Base-by-base conservation (phyloP, 2,329 filamentous ascomycete genomes). In the Penicillium sp. region DNA sequence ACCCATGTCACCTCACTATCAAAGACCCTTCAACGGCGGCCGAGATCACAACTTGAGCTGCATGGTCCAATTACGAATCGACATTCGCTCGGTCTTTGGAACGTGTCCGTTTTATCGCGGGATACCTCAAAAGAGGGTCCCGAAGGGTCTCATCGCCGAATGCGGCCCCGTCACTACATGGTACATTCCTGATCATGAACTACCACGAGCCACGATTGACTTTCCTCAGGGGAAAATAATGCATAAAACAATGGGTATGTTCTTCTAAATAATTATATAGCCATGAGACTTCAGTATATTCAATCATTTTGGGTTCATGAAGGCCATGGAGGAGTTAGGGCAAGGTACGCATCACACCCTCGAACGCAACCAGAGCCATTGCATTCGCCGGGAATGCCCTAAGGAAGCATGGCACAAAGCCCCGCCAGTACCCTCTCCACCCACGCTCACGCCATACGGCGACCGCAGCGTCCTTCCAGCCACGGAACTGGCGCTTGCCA, bases 371-470 rank as follows among this genome's bases (percentile, higher is more conserved):
- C 71, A 97, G 77, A 2, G 94, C 93, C 85, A 94, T 89, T 0
- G 93, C 94, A 80, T 97, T 97, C 25, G 94, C 93, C 15, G 94
- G 94, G 74, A 97, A 97, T 4, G 94, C 94, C 64, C 94, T 82
- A 71, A 97, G 73, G 73, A 97, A 96, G 73, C 93, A 97, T 2
- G 94, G 94, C 70, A 96, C 70, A 70, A 99, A 99, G 0, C 94
- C 94, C 66, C 94, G 84, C 88, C 92, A 97, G 74, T 92, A 97
- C 0, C 92, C 94, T 71, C 77, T 89, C 77, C 78, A 86, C 1
- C 94, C 94, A 48, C 78, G 78, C 71, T 97, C 92, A 48, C 80
- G 80, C 68, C 89, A 95, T 2, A 97, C 89, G 0, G 89, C 84
- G 52, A 72, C 79, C 0, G 90, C 93, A 0, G 93, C 94, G 65